Evolutionary conservation across 495 filamentous ascomycete species (phyloP).

Genomic region (Penicillium cinerascens): DNA sequence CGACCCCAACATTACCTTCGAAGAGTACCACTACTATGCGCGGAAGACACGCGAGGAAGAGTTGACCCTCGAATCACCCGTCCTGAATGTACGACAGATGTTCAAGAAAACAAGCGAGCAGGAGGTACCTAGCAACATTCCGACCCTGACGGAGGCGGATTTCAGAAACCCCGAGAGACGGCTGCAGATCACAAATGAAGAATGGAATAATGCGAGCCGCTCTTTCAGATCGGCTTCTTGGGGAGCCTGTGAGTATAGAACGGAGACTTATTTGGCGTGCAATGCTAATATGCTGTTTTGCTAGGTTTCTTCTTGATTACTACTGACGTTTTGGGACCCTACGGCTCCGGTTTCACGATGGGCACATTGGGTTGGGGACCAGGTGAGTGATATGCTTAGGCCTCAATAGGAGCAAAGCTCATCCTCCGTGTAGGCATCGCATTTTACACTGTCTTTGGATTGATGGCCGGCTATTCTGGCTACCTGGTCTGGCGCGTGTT

Average conservation of each 20-base stretch:
- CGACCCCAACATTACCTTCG: slow-evolving; percentile 33
- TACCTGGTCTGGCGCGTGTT: slow-evolving; percentile 58
- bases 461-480: slow-evolving; percentile 42
- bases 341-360: slow-evolving; percentile 41
- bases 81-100: slow-evolving; percentile 20
- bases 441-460: slow-evolving; percentile 36
- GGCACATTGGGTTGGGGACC: slow-evolving; percentile 52
- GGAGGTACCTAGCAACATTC: neutral
- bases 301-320: slow-evolving; percentile 28
- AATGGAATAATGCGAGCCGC: slow-evolving; percentile 45
- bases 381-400: neutral
- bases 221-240: slow-evolving; percentile 43
- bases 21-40: slow-evolving; percentile 41
- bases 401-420: neutral
- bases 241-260: slow-evolving; percentile 48
- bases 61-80: slow-evolving; percentile 21
- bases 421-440: slow-evolving; percentile 24
- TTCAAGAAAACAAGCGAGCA: slow-evolving; percentile 2
- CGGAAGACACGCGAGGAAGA: slow-evolving; percentile 27
- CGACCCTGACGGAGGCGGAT: slow-evolving; percentile 4
- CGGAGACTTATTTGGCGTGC: no score
- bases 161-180: slow-evolving; percentile 7
- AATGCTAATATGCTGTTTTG: no score
- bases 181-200: slow-evolving; percentile 35
- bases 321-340: slow-evolving; percentile 61